Base-by-base conservation (phyloP, 2,329 filamentous ascomycete species). In the Sclerotinia spermophila region DNA sequence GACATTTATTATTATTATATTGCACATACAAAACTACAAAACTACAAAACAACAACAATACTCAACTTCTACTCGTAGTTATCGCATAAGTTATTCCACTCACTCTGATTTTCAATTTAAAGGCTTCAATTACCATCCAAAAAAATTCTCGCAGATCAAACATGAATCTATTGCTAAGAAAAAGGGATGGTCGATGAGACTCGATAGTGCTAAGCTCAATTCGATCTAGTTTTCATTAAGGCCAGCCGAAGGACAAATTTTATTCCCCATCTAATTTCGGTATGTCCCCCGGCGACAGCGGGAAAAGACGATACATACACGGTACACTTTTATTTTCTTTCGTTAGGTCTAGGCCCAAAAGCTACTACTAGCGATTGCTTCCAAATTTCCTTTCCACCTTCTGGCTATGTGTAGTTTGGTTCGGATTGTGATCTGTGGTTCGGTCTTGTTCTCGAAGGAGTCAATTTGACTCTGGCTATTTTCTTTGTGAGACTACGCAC, bases 141-240 rank as follows among this genome's bases (percentile, higher is more conserved):
- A 45, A 44, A 62, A n/a, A n/a, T n/a, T 62, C 62, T 53, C 35
- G 62, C n/a, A 66, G 62, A 66, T 66, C 62, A 66, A 66, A 53
- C 48, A 53, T 30, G n/a, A 55, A 53, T 53, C 8, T 35, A 38
- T 38, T 21, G 13, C 45, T 21, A 21, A 40, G 10, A 11, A 48
- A 65, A 65, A 53, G 42, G 62, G 62, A 51, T 38, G 33, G 33
- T 38, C 44, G 61, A 65, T 51, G 44, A 65, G 44, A 40, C 27
- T 40, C 62, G 24, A 65, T 65, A 33, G 2, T 30, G 35, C 62
- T 55, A 66, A 40, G 5, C 62, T 42, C 17, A 6, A 53, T 24
- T 0, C 17, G n/a, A 21, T 53, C 27, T 53, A 66, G 45, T 7
- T 2, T 7, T 38, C 7, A 15, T 4, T 21, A 48, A 64, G 21